A percentile compares a stretch with the other conserved stretches of the same genome.
Conservation (phyloP, 495 filamentous ascomycete species). For the Penicillium pancosmium region DNA sequence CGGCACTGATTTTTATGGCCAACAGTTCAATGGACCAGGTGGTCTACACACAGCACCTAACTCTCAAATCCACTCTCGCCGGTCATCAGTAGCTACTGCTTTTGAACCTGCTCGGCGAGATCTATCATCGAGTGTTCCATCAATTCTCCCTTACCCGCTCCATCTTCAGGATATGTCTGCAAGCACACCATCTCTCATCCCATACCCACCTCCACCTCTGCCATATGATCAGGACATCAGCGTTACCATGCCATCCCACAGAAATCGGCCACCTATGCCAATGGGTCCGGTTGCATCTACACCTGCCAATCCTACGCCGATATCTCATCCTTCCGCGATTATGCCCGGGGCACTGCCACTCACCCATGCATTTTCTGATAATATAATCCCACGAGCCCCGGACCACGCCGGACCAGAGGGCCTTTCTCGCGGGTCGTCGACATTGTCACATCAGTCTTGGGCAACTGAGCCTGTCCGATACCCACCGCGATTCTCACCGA, state of each 20-base stretch:
- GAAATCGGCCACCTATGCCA: constrained; percentile 12
- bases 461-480: constrained; percentile 39
- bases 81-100: constrained; percentile 21
- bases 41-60: constrained; percentile 31
- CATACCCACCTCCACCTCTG: constrained; percentile 26
- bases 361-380: constrained; percentile 9
- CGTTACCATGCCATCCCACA: constrained; percentile 20
- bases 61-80: constrained; percentile 31
- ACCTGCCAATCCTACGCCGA: not conserved
- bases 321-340: constrained; percentile 43
- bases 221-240: constrained; percentile 39
- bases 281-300: not conserved
- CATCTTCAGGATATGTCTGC: constrained; percentile 17
- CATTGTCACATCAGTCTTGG: constrained; percentile 43
- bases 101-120: constrained; percentile 21
- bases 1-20: constrained; percentile 21
- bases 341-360: constrained; percentile 41
- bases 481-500: constrained; percentile 33
- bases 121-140: constrained; percentile 23
- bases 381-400: constrained; percentile 23
- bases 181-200: constrained; percentile 20
- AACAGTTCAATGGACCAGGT: constrained; percentile 25
- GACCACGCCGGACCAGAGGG: constrained; percentile 32
- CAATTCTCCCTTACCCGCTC: constrained; percentile 20
- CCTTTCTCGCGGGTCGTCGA: constrained; percentile 39